Conservation (phyloP, 2,329 filamentous ascomycete genomes). For the Trichoderma polysporum region DNA sequence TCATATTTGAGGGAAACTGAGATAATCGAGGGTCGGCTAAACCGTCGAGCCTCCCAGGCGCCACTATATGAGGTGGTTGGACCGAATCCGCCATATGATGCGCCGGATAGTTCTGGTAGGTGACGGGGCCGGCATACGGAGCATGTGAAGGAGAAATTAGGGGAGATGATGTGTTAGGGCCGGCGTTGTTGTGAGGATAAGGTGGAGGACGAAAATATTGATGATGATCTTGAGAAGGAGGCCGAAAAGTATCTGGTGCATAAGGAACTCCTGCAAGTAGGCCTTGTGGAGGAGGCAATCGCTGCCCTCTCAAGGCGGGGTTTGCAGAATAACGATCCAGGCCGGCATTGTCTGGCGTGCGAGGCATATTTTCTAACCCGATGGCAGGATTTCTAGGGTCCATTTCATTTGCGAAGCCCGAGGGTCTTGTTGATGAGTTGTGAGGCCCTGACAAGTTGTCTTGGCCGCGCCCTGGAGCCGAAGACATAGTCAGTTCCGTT, state of each 20-base stretch:
- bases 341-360: constrained; percentile 27
- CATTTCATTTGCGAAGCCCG: constrained; percentile 24
- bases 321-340: constrained; percentile 25
- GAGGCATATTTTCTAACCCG: constrained; percentile 28
- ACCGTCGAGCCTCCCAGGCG: not conserved
- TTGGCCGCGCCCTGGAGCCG: constrained; percentile 18
- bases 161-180: not conserved
- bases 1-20: not conserved
- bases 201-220: constrained; percentile 1
- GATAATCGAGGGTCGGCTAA: not conserved
- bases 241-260: constrained; percentile 16
- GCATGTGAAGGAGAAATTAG: constrained; percentile 5
- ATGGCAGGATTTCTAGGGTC: constrained; percentile 21
- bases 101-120: not conserved
- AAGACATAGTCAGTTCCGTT: constrained; percentile 22
- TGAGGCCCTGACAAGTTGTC: constrained; percentile 19
- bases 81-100: not conserved
- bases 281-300: constrained; percentile 24
- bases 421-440: constrained; percentile 26
- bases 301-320: constrained; percentile 21
- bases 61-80: not conserved
- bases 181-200: not conserved
- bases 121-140: not conserved
- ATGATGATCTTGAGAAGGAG: constrained; percentile 20
- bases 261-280: constrained; percentile 27